Evolutionary conservation across 2,329 filamentous ascomycete genomes (phyloP), one percentile per base, ranked within the genome.

Genomic region (Dothideomycetes sp.): DNA sequence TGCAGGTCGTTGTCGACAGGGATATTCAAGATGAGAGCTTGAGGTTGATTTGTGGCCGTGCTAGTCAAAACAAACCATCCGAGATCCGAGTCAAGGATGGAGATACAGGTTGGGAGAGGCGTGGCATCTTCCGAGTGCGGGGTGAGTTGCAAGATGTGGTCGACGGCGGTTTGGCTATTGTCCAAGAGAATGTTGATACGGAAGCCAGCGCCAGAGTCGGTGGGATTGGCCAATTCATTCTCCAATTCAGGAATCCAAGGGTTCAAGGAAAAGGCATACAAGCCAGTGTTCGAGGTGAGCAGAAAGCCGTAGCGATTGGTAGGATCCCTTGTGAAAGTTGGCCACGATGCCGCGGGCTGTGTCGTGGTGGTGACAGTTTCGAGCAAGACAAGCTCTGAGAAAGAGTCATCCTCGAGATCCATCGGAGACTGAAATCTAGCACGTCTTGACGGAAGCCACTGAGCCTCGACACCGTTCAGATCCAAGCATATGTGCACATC

Each of bases 401-500:
- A 18, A 19, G 38, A 49, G 8, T 46, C 43, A 8, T 49, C 49
- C 7, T 53, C 50, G 2, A 42, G 38, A 18, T 56, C 52, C 5
- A 37, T 33, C 4, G 14, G 29, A 14, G 30, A 33, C 18, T 32
- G 37, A 19, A 37, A 37, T 8, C 32, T 35, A 24, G 19, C 24
- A 16, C 34, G 34, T 33, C 57, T 55, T 12, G 58, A 54, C 15
- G 76, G 75, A 5, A 80, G 64, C 77, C 77, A 81, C 49, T 75
- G 71, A 5, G 72, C 76, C 47, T 77, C 68, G 3, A 81, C 67
- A 0, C 75, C 76, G 37, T 78, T 71, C 22, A 79, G 54, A 47
- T 80, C 73, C 19, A 81, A 62, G 45, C 71, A 78, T 22, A 79
- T 55, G 46, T 77, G 72, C 5, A 80, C 62, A 40, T 72, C 64